Evolutionary conservation across 1,284 basidiomycete genomes (phyloP).

Genomic region (Sporisorium exsertum): DNA sequence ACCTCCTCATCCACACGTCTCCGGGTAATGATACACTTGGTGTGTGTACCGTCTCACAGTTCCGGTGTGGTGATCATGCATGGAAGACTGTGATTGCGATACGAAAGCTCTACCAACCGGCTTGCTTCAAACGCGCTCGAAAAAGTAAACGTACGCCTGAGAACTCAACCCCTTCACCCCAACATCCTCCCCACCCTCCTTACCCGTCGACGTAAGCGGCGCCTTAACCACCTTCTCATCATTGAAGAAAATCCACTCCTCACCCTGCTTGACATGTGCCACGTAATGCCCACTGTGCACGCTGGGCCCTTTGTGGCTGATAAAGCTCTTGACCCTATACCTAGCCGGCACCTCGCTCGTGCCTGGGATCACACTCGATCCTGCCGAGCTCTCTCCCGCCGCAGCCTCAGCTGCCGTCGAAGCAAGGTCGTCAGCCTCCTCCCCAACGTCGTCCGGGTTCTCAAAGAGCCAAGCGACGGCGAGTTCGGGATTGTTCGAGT

Average conservation of each 20-base stretch:
- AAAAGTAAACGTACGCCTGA: constrained; percentile 61
- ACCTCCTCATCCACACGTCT: too few relatives aligned
- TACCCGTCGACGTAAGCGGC: constrained; percentile 22
- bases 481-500: constrained; percentile 82
- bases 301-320: constrained; percentile 91
- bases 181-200: constrained; percentile 29
- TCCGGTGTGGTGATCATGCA: too few relatives aligned
- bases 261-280: constrained; percentile 76
- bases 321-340: constrained; percentile 88
- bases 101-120: too few relatives aligned
- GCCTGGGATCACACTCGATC: constrained; percentile 50
- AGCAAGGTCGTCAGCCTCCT: constrained; percentile 69
- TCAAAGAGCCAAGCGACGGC: constrained; percentile 98
- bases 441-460: constrained; percentile 87
- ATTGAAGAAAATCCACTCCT: constrained; percentile 60
- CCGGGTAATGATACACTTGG: too few relatives aligned
- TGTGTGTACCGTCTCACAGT: not conserved
- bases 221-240: constrained; percentile 55
- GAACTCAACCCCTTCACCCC: constrained; percentile 44
- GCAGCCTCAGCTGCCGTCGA: not conserved
- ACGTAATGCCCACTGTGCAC: constrained; percentile 87
- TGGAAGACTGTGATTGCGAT: too few relatives aligned
- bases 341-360: constrained; percentile 76
- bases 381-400: constrained; percentile 9
- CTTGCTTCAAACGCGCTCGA: constrained; percentile 32